Percentiles rank a stretch among this genome's conserved stretches.
phyloP scores from a whole-genome alignment of 208 protist genomes.

The Crithidia sp. region DNA sequence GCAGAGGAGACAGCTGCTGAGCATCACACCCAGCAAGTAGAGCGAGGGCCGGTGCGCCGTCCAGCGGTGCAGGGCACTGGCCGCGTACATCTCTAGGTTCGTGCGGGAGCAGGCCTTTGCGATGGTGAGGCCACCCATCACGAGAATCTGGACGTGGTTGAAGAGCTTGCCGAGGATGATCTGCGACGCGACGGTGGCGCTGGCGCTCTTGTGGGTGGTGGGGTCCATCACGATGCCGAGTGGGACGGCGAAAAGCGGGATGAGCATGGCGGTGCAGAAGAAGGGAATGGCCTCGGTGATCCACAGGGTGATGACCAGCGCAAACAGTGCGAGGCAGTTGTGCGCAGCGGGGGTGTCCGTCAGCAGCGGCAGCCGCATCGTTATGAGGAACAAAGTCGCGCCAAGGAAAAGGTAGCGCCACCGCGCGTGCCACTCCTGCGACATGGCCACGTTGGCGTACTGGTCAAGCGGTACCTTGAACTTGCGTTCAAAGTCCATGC shows the following conservation, averaged over 20 bases:
- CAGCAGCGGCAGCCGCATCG: conserved; percentile 73
- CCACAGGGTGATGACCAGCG: conserved; percentile 89
- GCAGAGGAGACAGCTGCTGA: conserved; percentile 81
- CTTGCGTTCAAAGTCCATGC: conserved; percentile 86
- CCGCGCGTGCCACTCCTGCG: conserved; percentile 74
- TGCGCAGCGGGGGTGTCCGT: conserved; percentile 73
- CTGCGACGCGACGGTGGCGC: conserved; percentile 69
- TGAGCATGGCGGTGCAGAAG: conserved; percentile 93
- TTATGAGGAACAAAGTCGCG: conserved; percentile 62
- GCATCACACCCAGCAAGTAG: conserved; percentile 92
- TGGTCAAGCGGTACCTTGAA: conserved; percentile 83
- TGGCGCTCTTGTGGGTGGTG: conserved; percentile 49
- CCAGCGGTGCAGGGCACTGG: conserved; percentile 69
- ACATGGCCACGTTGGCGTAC: conserved; percentile 75
- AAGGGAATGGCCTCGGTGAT: conserved; percentile 93
- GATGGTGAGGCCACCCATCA: conserved; percentile 92
- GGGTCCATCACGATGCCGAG: conserved; percentile 81
- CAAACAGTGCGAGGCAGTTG: conserved; percentile 91
- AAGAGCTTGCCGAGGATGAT: conserved; percentile 87
- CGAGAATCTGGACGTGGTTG: conserved; percentile 92
- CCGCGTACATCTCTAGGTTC: conserved; percentile 89
- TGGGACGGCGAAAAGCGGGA: conserved; percentile 88
- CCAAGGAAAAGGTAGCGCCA: conserved; percentile 85
- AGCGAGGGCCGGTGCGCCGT: conserved; percentile 78
- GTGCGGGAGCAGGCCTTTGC: conserved; percentile 86